Percentiles rank a stretch among this genome's conserved stretches.
Evolutionary conservation across 257 asterid species (phyloP).

Genomic region (Lantana camara): DNA sequence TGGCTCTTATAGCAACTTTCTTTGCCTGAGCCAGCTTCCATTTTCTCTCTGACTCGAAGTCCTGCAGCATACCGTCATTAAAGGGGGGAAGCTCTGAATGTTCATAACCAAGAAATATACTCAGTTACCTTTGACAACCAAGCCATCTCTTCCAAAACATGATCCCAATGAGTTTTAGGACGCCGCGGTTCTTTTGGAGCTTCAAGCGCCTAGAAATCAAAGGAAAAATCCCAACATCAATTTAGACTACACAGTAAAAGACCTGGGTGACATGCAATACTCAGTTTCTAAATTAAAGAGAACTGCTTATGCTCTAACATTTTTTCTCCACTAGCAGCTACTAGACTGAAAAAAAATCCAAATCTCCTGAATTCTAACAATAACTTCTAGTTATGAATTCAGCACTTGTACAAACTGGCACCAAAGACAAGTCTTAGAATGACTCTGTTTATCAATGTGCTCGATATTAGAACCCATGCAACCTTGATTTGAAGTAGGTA

Average conservation of each 20-base stretch:
- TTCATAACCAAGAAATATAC: not conserved
- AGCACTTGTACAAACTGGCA: slow-evolving; percentile 7
- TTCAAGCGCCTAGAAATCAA: slow-evolving; percentile 73
- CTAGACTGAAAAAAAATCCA: not conserved
- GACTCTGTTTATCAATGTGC: not conserved
- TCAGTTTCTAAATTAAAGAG: slow-evolving; percentile 10
- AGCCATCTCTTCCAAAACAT: slow-evolving; percentile 98
- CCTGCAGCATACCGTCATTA: slow-evolving; percentile 52
- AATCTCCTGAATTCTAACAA: slow-evolving; percentile 17
- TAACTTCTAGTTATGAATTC: slow-evolving; percentile 4
- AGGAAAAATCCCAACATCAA: slow-evolving; percentile 20
- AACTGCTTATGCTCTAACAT: slow-evolving; percentile 22
- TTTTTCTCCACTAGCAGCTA: slow-evolving; percentile 17
- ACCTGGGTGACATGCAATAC: slow-evolving; percentile 6
- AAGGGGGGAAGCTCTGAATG: slow-evolving; percentile 11
- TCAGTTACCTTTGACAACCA: slow-evolving; percentile 90
- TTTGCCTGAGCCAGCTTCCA: slow-evolving; percentile 98
- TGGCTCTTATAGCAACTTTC: slow-evolving; percentile 92
- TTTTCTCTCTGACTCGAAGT: slow-evolving; percentile 97
- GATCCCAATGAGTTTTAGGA: slow-evolving; percentile 97
- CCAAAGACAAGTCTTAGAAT: slow-evolving; percentile 5
- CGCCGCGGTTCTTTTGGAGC: slow-evolving; percentile 95
- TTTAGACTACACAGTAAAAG: slow-evolving; percentile 20
- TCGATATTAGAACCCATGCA: slow-evolving; percentile 1
- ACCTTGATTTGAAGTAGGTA: not conserved